Base-by-base conservation (phyloP, 129 eudicot species). In the Flaveria sonorensis region DNA sequence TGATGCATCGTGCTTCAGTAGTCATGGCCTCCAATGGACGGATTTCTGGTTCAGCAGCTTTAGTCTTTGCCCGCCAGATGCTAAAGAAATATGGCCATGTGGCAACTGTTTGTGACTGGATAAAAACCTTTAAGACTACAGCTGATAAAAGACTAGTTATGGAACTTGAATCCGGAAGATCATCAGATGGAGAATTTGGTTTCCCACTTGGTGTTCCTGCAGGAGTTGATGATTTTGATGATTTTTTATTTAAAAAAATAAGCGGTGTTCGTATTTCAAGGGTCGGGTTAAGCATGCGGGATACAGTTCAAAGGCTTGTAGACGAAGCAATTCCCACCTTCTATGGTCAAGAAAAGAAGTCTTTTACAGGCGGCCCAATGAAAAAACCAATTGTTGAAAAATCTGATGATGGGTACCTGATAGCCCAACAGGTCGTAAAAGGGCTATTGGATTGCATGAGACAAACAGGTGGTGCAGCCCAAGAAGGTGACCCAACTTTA, bases 381-480 rank as follows among this genome's bases (percentile, higher is more conserved):
- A 91, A 87, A 78, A 82, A 78, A 64, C 79, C 84, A n/a, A 56
- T 77, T 20, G 24, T 87, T n/a, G 96, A 93, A 75, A 89, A 89
- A 77, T 60, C 82, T 57, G 99, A 92, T 63, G 96, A 92, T 52
- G 89, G 89, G 73, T 77, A 80, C 74, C 90, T 80, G 21, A 82
- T 82, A 56, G 92, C 96, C 56, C 94, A 89, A 36, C 88, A 95
- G 73, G 89, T 88, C 6, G 92, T 92, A 16, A 79, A 75, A 53
- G 94, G 96, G 67, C 73, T 95, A 26, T 85, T 92, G 87, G 99
- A 95, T 43, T 95, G 94, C 86, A 95, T 95, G 82, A 86, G 96
- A 73, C 99, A 91, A 80, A 95, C 99, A 9, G 99, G 99, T 20
- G 99, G 99, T 42, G 99, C 99, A 36, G 99, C 99, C 52, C 99